Percentiles rank a stretch among this genome's conserved stretches.
Evolutionary conservation across 331 rosid genomes (phyloP).

Genomic region (Spiraea crenata): DNA sequence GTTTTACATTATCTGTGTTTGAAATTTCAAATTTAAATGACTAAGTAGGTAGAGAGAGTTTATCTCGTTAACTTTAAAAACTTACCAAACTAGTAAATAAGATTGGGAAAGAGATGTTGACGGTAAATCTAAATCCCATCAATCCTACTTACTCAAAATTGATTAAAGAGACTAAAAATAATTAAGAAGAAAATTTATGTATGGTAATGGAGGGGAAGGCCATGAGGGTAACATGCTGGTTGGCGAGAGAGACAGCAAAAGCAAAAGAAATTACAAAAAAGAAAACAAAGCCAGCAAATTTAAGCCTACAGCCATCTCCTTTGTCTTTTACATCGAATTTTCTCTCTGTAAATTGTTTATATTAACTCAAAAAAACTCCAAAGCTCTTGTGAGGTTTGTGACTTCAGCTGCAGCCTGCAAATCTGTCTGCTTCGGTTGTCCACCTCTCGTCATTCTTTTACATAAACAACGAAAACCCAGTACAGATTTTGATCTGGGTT

Average conservation of each 20-base stretch:
- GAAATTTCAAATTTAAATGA: background rate
- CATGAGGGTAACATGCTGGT: slow-evolving; percentile 20
- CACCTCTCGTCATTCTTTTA: slow-evolving; percentile 6
- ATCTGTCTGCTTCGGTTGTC: slow-evolving; percentile 20
- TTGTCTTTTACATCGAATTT: slow-evolving; percentile 16
- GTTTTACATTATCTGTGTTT: background rate
- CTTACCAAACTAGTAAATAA: background rate
- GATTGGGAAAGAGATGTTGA: background rate
- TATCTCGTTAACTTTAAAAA: background rate
- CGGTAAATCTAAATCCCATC: slow-evolving; percentile 3
- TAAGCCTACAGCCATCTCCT: slow-evolving; percentile 8
- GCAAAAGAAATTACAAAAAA: background rate
- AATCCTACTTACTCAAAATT: background rate
- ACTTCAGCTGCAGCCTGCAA: slow-evolving; percentile 19
- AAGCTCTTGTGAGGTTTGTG: slow-evolving; percentile 10
- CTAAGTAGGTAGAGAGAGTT: background rate
- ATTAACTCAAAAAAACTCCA: background rate
- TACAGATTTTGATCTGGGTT: background rate
- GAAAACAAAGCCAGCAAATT: slow-evolving; percentile 21
- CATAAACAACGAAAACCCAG: background rate
- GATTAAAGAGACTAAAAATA: background rate
- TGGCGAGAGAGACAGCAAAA: slow-evolving; percentile 18
- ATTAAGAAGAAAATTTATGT: background rate
- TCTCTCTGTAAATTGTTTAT: background rate
- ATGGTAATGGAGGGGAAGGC: slow-evolving; percentile 8